Evolutionary conservation across 2,329 filamentous ascomycete species (phyloP).

Genomic region (Didymella keratinophila): DNA sequence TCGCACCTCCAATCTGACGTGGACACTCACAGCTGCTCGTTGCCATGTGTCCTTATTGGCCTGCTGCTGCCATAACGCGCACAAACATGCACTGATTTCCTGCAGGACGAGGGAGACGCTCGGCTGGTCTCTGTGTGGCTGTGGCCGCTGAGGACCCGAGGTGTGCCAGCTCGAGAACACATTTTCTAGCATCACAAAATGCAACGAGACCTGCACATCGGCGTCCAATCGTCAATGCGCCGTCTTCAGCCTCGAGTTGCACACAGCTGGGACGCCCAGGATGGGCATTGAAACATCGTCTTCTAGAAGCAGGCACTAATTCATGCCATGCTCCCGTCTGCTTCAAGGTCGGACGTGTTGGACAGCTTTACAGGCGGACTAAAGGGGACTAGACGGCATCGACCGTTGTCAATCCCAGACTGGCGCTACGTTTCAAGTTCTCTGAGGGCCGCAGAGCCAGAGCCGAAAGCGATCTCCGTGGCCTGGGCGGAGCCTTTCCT

Average conservation of each 20-base stretch:
- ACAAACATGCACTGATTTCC: neutral
- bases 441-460: slow-evolving; percentile 1
- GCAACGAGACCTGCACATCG: neutral
- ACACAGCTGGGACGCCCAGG: slow-evolving; percentile 3
- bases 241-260: neutral
- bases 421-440: slow-evolving; percentile 39
- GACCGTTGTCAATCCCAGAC: slow-evolving; percentile 33
- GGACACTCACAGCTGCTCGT: slow-evolving; percentile 26
- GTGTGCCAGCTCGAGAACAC: slow-evolving; percentile 13
- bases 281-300: slow-evolving; percentile 23
- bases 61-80: neutral
- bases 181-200: slow-evolving; percentile 3
- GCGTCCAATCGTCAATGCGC: neutral
- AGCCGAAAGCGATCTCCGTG: slow-evolving; percentile 8
- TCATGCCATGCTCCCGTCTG: slow-evolving; percentile 21
- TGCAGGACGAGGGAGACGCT: slow-evolving; percentile 5
- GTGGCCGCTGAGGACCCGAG: too few relatives aligned
- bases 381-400: slow-evolving; percentile 23
- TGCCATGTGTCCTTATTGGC: slow-evolving; percentile 23
- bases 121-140: neutral
- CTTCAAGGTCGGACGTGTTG: neutral
- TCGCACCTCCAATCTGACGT: slow-evolving; percentile 42
- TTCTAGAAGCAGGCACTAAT: slow-evolving; percentile 18
- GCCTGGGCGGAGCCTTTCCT: slow-evolving; percentile 15
- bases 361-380: slow-evolving; percentile 15